Percentiles rank a stretch among this genome's conserved stretches.
phyloP scores from a whole-genome alignment of 2,329 filamentous ascomycete species.

The Hypoxylon sp. region DNA sequence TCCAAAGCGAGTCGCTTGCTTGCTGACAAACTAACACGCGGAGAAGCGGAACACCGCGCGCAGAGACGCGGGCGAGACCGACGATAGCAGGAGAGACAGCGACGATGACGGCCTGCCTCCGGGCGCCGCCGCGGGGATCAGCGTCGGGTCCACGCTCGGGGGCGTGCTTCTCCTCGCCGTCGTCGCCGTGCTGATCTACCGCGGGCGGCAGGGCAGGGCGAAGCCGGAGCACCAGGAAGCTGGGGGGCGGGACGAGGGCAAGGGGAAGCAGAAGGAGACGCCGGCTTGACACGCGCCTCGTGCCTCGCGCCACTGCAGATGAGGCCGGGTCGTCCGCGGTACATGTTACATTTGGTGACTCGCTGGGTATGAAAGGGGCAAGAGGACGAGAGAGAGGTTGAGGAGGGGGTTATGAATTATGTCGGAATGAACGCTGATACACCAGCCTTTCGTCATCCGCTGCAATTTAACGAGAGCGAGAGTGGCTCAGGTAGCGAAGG shows the following conservation, averaged over 20 bases:
- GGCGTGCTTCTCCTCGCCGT: conserved; percentile 23
- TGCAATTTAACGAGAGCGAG: no score
- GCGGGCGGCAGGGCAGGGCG: conserved; percentile 11
- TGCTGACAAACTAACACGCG: no score
- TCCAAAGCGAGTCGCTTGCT: neutral
- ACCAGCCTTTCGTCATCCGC: no score
- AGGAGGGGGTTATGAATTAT: no score
- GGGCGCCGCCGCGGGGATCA: conserved; percentile 12
- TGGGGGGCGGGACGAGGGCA: neutral
- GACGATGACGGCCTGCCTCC: conserved; percentile 7
- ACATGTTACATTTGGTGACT: no score
- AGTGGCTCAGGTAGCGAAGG: no score
- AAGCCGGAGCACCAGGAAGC: conserved; percentile 8
- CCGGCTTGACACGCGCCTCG: neutral
- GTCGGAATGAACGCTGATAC: no score
- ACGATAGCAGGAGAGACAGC: neutral
- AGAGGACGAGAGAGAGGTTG: no score
- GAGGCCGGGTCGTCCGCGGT: no score
- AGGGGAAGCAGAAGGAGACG: conserved; percentile 14
- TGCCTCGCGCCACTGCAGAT: no score
- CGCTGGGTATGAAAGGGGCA: no score
- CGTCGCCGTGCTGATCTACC: conserved; percentile 19
- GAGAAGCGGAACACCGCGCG: neutral
- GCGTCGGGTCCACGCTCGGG: conserved; percentile 25
- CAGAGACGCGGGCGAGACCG: neutral